phyloP scores from a whole-genome alignment of 495 filamentous ascomycete genomes.

The Poronia punctata region DNA sequence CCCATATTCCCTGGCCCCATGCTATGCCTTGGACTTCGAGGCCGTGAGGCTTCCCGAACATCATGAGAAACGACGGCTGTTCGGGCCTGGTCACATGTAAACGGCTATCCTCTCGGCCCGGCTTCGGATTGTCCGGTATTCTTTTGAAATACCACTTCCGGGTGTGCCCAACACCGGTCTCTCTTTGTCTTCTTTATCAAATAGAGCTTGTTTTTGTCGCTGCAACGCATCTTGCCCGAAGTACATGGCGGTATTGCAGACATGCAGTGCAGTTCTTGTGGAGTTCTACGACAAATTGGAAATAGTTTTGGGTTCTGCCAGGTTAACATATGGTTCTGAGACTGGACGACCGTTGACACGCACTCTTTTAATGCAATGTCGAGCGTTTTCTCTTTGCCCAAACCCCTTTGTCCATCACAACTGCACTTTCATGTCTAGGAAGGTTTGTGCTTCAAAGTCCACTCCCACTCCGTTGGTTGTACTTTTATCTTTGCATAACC shows the following conservation, averaged over 20 bases:
- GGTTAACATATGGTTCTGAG: background rate
- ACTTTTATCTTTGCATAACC: too few species aligned
- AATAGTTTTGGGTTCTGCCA: slow-evolving; percentile 2
- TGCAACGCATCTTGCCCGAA: slow-evolving; percentile 16
- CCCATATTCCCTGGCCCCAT: background rate
- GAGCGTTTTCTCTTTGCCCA: background rate
- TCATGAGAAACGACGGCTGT: slow-evolving; percentile 28
- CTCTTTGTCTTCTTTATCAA: slow-evolving; percentile 15
- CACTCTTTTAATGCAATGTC: slow-evolving; percentile 8
- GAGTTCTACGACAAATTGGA: background rate
- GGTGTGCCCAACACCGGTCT: slow-evolving; percentile 14
- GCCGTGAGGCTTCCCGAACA: slow-evolving; percentile 12
- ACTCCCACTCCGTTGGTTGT: background rate
- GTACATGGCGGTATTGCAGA: slow-evolving; percentile 3
- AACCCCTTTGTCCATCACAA: background rate
- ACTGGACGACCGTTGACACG: slow-evolving; percentile 3
- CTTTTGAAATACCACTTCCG: too few species aligned
- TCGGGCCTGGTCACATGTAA: slow-evolving; percentile 17
- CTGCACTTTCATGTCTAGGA: background rate
- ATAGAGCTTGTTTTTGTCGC: slow-evolving; percentile 21
- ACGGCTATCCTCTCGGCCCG: slow-evolving; percentile 15
- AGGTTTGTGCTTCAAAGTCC: background rate
- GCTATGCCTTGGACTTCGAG: background rate
- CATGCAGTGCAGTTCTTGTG: too few species aligned
- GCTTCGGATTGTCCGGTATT: slow-evolving; percentile 19